phyloP scores from a whole-genome alignment of 2,329 filamentous ascomycete genomes.

The Orbilia oligospora region DNA sequence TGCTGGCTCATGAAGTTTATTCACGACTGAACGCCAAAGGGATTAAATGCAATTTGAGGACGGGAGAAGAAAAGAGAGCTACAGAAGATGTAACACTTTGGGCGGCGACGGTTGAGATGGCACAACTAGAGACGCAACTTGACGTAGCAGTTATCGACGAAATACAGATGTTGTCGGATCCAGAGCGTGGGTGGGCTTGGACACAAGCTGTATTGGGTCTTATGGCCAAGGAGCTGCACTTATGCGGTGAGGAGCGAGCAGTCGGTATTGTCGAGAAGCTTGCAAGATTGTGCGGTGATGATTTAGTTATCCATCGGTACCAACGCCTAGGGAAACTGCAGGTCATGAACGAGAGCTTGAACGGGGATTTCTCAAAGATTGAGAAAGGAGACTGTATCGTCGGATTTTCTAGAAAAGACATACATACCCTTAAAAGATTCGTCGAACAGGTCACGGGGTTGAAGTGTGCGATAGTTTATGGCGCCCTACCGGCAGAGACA shows the following conservation, averaged over 20 bases:
- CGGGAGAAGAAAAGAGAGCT: constrained; percentile 90
- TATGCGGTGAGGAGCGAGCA: constrained; percentile 90
- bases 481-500: constrained; percentile 90
- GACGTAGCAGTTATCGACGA: constrained; percentile 98
- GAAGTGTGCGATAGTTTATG: constrained; percentile 93
- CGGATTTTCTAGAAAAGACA: constrained; percentile 83
- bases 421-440: constrained; percentile 82
- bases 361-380: constrained; percentile 76
- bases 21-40: constrained; percentile 85
- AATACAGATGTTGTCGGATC: constrained; percentile 94
- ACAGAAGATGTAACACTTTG: constrained; percentile 76
- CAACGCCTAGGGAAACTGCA: constrained; percentile 84
- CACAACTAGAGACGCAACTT: constrained; percentile 72
- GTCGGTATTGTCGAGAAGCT: constrained; percentile 84
- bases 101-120: constrained; percentile 97
- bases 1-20: constrained; percentile 96
- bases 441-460: constrained; percentile 83
- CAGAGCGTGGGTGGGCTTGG: constrained; percentile 91
- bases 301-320: constrained; percentile 85
- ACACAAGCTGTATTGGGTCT: constrained; percentile 90
- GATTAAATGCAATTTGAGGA: constrained; percentile 82
- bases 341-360: constrained; percentile 76
- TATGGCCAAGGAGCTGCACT: constrained; percentile 87
- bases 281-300: constrained; percentile 84
- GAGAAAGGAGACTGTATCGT: constrained; percentile 93